Evolutionary conservation across 495 filamentous ascomycete species (phyloP), one percentile per base, ranked within the genome.

Genomic region (Barbatosphaeria neglecta): DNA sequence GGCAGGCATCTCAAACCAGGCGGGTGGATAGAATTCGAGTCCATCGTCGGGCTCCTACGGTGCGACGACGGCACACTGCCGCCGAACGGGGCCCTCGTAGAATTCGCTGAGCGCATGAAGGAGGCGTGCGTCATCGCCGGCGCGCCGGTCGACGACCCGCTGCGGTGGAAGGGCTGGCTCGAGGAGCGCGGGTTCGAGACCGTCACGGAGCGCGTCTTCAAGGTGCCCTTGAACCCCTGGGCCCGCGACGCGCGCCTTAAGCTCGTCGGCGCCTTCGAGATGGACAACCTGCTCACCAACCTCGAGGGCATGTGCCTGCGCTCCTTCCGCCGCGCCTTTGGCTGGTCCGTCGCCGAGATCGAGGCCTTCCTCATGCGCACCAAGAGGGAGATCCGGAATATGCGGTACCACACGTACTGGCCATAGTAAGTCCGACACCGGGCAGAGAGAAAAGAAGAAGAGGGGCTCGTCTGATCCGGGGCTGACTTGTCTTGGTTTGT

Each of bases 121-220:
- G 49, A 31, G 7, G 58, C 53, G n/a, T 55, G 55, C 11, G 43
- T 43, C 41, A 22, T 33, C n/a, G 44, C 54, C 51, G 27, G 52
- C 25, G 55, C 56, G 15, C 50, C 58, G 9, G 47, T 53, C 10
- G 58, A 65, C 22, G 73, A 80, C 50, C 76, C 71, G 54, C 74
- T 27, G 57, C 65, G 10, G 81, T 87, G 49, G 74, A 77, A 57
- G 9, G 67, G 78, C 3, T 67, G 84, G 49, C 71, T 71, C 43
- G 68, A 71, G 1, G 78, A 84, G 16, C 73, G 67, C 9, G 71
- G 73, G 9, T 78, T 78, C 50, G 57, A 63, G 6, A 63, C 74
- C 22, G 57, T 77, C 10, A 60, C 60, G 13, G 67, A 74, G 44
- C 55, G 58, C 27, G 55, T 47, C 22, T 72, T 68, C 46, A 77